These are phyloP conservation scores for Juglanconis oblonga DNA, from an alignment of 2,329 filamentous ascomycete species.

Conservation along the genomic window DNA sequence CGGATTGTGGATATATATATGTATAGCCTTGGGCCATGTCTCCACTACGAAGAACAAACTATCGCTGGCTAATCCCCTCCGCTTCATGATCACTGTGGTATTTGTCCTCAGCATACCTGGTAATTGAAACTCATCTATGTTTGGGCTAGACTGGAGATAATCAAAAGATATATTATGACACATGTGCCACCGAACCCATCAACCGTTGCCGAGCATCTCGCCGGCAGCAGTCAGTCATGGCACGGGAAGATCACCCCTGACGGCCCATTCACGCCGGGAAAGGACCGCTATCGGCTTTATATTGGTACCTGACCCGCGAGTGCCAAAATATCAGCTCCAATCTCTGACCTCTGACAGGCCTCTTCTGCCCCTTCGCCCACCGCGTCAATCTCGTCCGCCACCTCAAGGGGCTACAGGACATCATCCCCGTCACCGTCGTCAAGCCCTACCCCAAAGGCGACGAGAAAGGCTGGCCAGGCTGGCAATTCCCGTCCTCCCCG, in stretches of 20 bases:
- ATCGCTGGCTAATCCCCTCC: too few relatives aligned
- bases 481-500: slow-evolving; percentile 53
- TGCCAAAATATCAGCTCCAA: background rate
- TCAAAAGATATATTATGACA: slow-evolving; percentile 8
- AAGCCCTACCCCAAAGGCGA: slow-evolving; percentile 66
- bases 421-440: slow-evolving; percentile 56
- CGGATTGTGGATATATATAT: too few relatives aligned
- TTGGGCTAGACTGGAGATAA: background rate
- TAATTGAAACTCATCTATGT: too few relatives aligned
- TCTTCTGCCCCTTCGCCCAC: slow-evolving; percentile 66
- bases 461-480: slow-evolving; percentile 60
- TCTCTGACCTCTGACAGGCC: slow-evolving; percentile 35
- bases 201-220: slow-evolving; percentile 7
- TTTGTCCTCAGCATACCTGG: too few relatives aligned
- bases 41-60: too few relatives aligned
- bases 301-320: slow-evolving; percentile 20
- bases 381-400: slow-evolving; percentile 55
- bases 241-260: slow-evolving; percentile 25
- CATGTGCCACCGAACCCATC: slow-evolving; percentile 3
- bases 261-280: slow-evolving; percentile 24
- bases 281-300: slow-evolving; percentile 26
- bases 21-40: too few relatives aligned
- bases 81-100: too few relatives aligned
- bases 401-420: slow-evolving; percentile 53
- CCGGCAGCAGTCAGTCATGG: slow-evolving; percentile 22